Percentiles rank a stretch among this genome's conserved stretches.
Evolutionary conservation across 2,329 filamentous ascomycete genomes (phyloP).

Genomic region (Fusarium sp.): DNA sequence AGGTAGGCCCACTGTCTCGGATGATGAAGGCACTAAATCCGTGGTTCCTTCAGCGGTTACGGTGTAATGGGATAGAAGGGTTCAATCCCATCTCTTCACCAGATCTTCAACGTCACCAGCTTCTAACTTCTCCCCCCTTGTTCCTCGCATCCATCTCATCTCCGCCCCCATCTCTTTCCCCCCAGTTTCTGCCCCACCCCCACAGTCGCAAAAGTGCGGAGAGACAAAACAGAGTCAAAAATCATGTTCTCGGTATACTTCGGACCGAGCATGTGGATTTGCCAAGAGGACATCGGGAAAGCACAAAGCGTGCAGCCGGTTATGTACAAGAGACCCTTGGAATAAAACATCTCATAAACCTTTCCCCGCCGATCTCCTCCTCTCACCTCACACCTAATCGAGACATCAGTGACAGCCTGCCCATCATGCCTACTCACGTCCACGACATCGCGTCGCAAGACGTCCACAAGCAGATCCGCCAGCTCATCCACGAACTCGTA

Average conservation of each 20-base stretch:
- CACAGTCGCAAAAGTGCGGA: conserved; percentile 41
- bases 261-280: conserved; percentile 39
- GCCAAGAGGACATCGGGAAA: conserved; percentile 9
- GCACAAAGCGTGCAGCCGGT: not conserved
- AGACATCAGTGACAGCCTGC: not conserved
- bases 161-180: conserved; percentile 32
- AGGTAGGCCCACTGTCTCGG: conserved; percentile 14
- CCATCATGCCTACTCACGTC: conserved; percentile 52
- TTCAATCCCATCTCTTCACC: not conserved
- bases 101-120: not conserved
- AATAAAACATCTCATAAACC: not conserved
- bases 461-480: conserved; percentile 69
- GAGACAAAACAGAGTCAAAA: conserved; percentile 1
- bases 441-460: conserved; percentile 62
- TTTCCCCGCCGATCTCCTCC: not conserved
- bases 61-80: not conserved
- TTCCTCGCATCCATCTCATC: not conserved
- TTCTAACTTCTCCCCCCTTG: not conserved
- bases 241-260: conserved; percentile 32
- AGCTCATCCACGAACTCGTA: conserved; percentile 79
- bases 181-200: conserved; percentile 36
- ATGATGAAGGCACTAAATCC: not conserved
- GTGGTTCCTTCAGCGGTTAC: not conserved
- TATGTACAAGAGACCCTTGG: not conserved
- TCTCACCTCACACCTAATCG: not conserved